Conservation (phyloP, 176 grass and related monocot genomes). For the Alopecurus myosuroides region DNA sequence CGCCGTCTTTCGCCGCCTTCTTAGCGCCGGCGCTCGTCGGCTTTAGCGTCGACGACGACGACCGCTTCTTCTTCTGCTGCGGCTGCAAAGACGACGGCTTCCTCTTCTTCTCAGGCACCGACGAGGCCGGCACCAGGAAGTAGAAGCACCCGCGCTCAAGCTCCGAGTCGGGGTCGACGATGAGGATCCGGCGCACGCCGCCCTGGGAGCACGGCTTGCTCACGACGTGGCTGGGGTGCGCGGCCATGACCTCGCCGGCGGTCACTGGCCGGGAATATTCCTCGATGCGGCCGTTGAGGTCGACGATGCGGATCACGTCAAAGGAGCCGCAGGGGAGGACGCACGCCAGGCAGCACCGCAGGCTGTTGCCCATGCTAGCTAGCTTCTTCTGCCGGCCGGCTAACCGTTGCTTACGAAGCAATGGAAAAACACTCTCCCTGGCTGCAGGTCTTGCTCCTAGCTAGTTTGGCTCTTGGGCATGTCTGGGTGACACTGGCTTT, state of each 20-base stretch:
- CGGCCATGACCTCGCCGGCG: conserved; percentile 58
- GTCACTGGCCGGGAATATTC: conserved; percentile 66
- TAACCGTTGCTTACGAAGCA: conserved; percentile 1
- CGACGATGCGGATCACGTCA: conserved; percentile 72
- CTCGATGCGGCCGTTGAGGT: conserved; percentile 73
- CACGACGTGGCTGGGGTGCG: conserved; percentile 78
- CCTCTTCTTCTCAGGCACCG: conserved; percentile 62
- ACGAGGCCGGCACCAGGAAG: conserved; percentile 70
- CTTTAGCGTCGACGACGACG: not conserved
- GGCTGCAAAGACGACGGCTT: not conserved
- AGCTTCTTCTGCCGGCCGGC: not conserved
- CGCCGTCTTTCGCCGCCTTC: not conserved
- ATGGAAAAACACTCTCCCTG: not conserved
- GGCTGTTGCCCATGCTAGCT: conserved; percentile 73
- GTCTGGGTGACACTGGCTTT: conserved; percentile 8
- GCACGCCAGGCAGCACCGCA: conserved; percentile 77
- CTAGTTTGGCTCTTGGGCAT: conserved; percentile 23
- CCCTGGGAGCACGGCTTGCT: conserved; percentile 76
- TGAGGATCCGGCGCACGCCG: conserved; percentile 39
- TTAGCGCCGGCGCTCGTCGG: not conserved
- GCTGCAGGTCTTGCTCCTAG: not conserved
- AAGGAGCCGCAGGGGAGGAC: conserved; percentile 90
- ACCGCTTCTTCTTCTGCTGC: conserved; percentile 12
- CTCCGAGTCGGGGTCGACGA: conserved; percentile 61
- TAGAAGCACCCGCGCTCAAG: conserved; percentile 77